Conservation (phyloP, 2,329 filamentous ascomycete species). For the Sarocladium strictum region DNA sequence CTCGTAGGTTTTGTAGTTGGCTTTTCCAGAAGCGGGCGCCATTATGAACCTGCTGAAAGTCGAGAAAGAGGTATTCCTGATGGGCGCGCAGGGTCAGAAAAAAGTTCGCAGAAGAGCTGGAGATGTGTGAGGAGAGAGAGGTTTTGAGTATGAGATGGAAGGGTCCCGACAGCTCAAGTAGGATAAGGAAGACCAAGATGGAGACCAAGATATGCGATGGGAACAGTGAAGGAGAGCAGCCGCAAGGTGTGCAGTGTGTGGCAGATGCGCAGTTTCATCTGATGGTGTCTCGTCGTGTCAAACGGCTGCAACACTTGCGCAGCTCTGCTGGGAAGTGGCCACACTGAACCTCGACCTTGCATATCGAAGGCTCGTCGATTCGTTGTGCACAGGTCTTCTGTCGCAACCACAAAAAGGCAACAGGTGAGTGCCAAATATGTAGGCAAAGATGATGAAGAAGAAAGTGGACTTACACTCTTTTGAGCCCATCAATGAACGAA, state of each 20-base stretch:
- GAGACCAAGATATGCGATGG: background rate
- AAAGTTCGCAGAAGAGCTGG: background rate
- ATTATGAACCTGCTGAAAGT: conserved; percentile 23
- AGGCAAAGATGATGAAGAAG: too few species aligned
- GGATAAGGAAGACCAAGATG: background rate
- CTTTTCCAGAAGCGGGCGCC: conserved; percentile 28
- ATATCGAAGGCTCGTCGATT: background rate
- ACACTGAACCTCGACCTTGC: background rate
- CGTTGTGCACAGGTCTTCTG: too few species aligned
- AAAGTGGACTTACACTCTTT: background rate
- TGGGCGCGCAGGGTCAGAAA: too few species aligned
- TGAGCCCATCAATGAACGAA: too few species aligned
- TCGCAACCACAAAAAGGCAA: too few species aligned
- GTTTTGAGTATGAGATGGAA: background rate
- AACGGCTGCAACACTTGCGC: background rate
- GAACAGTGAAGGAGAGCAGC: background rate
- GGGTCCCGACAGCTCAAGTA: background rate
- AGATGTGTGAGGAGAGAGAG: background rate
- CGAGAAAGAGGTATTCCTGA: background rate
- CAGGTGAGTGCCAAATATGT: too few species aligned
- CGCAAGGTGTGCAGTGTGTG: background rate
- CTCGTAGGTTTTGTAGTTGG: conserved; percentile 50
- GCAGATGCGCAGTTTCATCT: background rate
- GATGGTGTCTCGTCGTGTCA: background rate
- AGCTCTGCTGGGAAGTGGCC: background rate